These are phyloP conservation scores for Agapanthus africanus DNA, from an alignment of 106 monocot species.

Conservation along the genomic window DNA sequence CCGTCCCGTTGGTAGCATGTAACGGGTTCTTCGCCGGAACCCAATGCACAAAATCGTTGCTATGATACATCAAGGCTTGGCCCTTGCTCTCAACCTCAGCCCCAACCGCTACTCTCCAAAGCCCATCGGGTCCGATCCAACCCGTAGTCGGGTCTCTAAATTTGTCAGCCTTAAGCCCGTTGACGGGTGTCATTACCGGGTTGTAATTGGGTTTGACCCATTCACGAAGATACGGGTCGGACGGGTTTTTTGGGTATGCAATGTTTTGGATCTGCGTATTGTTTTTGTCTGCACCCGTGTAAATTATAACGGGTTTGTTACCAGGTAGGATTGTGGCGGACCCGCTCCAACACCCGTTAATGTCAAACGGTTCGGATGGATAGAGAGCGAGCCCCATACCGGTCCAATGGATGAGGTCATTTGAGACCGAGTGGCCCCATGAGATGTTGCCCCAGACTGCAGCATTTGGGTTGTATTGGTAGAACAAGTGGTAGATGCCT, in stretches of 20 bases:
- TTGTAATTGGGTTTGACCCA: slow-evolving; percentile 20
- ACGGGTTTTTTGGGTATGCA: slow-evolving; percentile 19
- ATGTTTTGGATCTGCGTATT: slow-evolving; percentile 28
- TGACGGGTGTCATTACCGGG: slow-evolving; percentile 22
- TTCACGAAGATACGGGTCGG: slow-evolving; percentile 17
- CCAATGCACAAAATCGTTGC: slow-evolving; percentile 26
- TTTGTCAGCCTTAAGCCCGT: slow-evolving; percentile 6
- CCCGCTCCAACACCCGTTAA: slow-evolving; percentile 32
- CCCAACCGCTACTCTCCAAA: slow-evolving; percentile 11
- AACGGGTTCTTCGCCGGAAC: slow-evolving; percentile 7
- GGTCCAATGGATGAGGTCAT: slow-evolving; percentile 27
- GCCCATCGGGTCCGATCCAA: slow-evolving; percentile 18
- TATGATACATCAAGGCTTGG: slow-evolving; percentile 7
- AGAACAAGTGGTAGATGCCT: slow-evolving; percentile 40
- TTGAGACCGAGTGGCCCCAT: slow-evolving; percentile 21
- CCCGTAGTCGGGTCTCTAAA: slow-evolving; percentile 39
- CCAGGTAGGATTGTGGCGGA: slow-evolving; percentile 35
- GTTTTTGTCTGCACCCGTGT: slow-evolving; percentile 26
- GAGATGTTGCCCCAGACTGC: slow-evolving; percentile 20
- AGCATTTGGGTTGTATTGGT: slow-evolving; percentile 33
- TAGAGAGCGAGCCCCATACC: slow-evolving; percentile 28
- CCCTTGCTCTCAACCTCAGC: not conserved
- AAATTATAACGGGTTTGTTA: slow-evolving; percentile 22
- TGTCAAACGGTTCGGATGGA: slow-evolving; percentile 28
- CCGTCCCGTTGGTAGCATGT: not conserved